phyloP scores from a whole-genome alignment of 169 alveolate species.

The Besnoitia besnoiti region DNA sequence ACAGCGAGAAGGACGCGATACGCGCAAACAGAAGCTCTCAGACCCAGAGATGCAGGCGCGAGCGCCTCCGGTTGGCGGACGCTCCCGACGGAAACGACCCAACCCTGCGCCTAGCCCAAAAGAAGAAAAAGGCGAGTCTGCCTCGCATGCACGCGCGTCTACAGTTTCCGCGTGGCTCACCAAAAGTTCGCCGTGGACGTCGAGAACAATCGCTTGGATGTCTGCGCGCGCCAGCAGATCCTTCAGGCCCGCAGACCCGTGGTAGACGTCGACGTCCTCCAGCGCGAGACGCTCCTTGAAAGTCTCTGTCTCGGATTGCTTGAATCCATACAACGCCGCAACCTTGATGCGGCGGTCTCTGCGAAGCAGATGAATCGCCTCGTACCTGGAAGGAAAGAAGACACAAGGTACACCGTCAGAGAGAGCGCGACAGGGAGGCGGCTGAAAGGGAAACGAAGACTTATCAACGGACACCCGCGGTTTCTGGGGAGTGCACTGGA shows the following conservation, averaged over 20 bases:
- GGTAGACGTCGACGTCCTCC: slow-evolving; percentile 43
- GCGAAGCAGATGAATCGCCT: slow-evolving; percentile 64
- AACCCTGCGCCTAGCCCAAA: no score
- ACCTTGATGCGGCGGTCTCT: slow-evolving; percentile 62
- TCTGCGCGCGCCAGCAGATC: slow-evolving; percentile 54
- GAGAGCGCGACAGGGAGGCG: not conserved
- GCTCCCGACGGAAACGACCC: no score
- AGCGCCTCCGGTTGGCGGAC: no score
- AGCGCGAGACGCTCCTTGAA: not conserved
- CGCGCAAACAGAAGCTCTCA: no score
- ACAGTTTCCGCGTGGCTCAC: slow-evolving; percentile 6
- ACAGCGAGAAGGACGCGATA: no score
- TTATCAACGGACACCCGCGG: not conserved
- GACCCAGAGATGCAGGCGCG: no score
- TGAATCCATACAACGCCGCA: slow-evolving; percentile 57
- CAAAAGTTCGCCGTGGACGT: slow-evolving; percentile 62
- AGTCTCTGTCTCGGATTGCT: slow-evolving; percentile 35
- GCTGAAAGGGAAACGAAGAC: not conserved
- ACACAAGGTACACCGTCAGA: not conserved
- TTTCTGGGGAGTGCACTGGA: no score
- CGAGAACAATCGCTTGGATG: slow-evolving; percentile 61
- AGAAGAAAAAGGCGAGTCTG: not conserved
- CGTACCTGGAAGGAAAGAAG: slow-evolving; percentile 37
- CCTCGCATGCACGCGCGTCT: not conserved
- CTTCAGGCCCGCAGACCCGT: slow-evolving; percentile 55